Percentiles rank a stretch among this genome's conserved stretches.
Evolutionary conservation across 495 filamentous ascomycete species (phyloP).

Genomic region (Trichocladium antarcticum): DNA sequence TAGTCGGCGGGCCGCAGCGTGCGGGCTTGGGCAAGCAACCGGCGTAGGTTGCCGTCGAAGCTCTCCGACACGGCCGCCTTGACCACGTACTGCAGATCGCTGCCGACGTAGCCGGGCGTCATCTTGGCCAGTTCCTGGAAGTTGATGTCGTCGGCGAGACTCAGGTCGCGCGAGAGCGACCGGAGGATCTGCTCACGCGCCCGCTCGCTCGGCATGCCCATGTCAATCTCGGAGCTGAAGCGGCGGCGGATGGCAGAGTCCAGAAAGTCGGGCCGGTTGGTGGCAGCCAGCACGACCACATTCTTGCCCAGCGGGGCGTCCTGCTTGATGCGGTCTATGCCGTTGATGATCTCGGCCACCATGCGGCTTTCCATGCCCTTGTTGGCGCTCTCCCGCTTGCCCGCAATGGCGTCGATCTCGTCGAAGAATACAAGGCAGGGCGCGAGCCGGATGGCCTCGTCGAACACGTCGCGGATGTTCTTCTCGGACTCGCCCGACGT

Average conservation of each 20-base stretch:
- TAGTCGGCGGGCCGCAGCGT: conserved; percentile 36
- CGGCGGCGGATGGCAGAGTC: conserved; percentile 78
- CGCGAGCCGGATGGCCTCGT: conserved; percentile 76
- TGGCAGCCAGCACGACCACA: conserved; percentile 87
- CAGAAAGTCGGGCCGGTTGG: conserved; percentile 81
- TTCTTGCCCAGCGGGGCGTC: conserved; percentile 75
- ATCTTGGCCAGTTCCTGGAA: conserved; percentile 71
- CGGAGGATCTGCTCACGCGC: conserved; percentile 76
- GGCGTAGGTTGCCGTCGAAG: conserved; percentile 18
- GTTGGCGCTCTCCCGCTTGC: conserved; percentile 88
- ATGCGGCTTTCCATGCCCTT: conserved; percentile 96
- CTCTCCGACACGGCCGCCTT: conserved; percentile 22
- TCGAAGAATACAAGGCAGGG: conserved; percentile 93
- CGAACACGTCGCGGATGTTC: conserved; percentile 80
- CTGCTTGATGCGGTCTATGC: conserved; percentile 73
- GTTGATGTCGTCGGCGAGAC: conserved; percentile 60
- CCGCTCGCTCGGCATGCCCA: conserved; percentile 82
- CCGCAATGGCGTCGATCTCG: conserved; percentile 92
- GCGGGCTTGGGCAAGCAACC: conserved; percentile 15
- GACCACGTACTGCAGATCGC: conserved; percentile 80
- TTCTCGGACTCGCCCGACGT: conserved; percentile 97
- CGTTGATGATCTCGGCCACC: conserved; percentile 83
- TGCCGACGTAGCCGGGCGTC: conserved; percentile 90
- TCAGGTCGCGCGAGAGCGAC: conserved; percentile 60
- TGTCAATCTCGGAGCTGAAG: conserved; percentile 88